phyloP scores from a whole-genome alignment of 2,329 filamentous ascomycete species.

The Colletotrichum musae region DNA sequence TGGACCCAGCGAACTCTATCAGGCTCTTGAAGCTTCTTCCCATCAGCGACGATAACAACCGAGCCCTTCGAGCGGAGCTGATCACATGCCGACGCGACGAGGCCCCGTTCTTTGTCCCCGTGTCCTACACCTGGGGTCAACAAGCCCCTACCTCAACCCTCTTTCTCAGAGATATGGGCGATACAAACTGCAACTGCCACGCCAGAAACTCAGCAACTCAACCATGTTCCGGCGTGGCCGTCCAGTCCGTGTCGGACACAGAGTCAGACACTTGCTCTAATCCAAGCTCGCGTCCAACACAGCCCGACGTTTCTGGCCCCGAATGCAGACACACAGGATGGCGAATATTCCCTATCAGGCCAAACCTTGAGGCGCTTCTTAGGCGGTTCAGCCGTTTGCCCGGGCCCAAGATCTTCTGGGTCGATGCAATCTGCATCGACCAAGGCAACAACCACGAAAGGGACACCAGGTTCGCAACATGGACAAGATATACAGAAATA shows the following conservation, averaged over 20 bases:
- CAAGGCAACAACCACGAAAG: slow-evolving; percentile 22
- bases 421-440: slow-evolving; percentile 24
- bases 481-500: slow-evolving; percentile 14
- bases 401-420: slow-evolving; percentile 4
- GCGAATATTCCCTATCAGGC: neutral
- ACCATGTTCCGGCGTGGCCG: neutral
- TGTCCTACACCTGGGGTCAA: slow-evolving; percentile 6
- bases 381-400: neutral
- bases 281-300: too few species aligned
- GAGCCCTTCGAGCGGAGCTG: neutral
- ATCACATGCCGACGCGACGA: neutral
- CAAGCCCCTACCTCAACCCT: neutral
- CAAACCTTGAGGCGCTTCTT: slow-evolving; percentile 2
- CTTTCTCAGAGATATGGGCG: neutral
- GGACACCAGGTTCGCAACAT: slow-evolving; percentile 27
- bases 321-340: neutral
- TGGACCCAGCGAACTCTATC: neutral
- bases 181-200: neutral
- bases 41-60: neutral
- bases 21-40: neutral
- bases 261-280: too few species aligned
- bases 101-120: neutral
- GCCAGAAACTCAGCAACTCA: neutral
- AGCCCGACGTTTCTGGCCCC: neutral
- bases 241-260: too few species aligned